A percentile compares a stretch with the other conserved stretches of the same genome.
Evolutionary conservation across 2,329 filamentous ascomycete genomes (phyloP).

Genomic region (Diaporthe caulivora): DNA sequence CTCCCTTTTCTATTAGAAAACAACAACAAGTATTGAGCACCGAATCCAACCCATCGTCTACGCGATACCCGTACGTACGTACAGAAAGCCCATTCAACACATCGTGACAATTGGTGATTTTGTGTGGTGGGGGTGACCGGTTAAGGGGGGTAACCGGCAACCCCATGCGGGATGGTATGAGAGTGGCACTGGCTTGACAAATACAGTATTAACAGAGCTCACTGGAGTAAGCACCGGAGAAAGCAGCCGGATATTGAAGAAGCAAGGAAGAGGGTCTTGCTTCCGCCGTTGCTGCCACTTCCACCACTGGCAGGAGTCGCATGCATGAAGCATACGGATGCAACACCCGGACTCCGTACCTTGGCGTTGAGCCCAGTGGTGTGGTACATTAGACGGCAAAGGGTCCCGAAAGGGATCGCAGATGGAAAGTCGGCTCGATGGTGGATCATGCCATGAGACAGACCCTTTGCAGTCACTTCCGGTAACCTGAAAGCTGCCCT

Average conservation of each 20-base stretch:
- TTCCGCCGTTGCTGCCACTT: not conserved
- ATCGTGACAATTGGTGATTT: no score
- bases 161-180: no score
- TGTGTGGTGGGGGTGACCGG: no score
- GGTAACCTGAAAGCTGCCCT: not conserved
- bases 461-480: not conserved
- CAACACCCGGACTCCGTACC: not conserved
- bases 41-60: no score
- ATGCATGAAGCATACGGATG: not conserved
- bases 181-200: not conserved
- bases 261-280: not conserved
- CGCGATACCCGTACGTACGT: no score
- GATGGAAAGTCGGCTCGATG: no score
- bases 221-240: not conserved
- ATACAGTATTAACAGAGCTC: not conserved
- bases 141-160: no score
- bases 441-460: not conserved
- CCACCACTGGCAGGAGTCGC: not conserved
- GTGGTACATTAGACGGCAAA: not conserved
- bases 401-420: no score
- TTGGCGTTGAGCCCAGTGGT: not conserved
- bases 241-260: not conserved
- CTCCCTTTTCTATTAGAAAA: no score
- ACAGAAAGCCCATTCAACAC: no score
- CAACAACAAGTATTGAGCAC: no score